Evolutionary conservation across 441 rosid genomes (phyloP).

Genomic region (Gossypium davidsonii): DNA sequence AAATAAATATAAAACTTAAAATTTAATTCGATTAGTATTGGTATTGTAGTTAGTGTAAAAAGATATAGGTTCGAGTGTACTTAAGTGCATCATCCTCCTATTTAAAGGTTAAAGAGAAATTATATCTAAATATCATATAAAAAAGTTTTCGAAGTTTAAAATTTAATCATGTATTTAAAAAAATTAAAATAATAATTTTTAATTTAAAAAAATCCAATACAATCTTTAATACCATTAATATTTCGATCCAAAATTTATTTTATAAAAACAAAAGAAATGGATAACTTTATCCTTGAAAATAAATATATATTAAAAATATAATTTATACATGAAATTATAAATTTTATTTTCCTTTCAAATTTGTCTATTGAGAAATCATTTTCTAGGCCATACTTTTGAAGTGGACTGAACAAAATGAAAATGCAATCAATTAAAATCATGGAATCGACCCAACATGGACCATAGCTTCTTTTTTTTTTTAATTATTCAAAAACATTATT

Average conservation of each 20-base stretch:
- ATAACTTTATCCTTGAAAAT: neutral
- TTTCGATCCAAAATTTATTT: too few relatives aligned
- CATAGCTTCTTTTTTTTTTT: neutral
- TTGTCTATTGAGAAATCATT: neutral
- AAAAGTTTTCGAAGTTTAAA: too few relatives aligned
- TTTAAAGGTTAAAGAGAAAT: accelerated
- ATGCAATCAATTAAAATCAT: neutral
- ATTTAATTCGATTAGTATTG: accelerated
- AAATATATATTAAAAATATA: neutral
- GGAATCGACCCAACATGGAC: neutral
- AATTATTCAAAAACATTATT: neutral
- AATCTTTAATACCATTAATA: too few relatives aligned
- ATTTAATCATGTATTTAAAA: too few relatives aligned
- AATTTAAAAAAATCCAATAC: too few relatives aligned
- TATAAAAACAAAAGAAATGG: neutral
- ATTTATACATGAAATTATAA: neutral
- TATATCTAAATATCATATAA: too few relatives aligned
- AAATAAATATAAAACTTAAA: neutral
- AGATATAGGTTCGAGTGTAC: accelerated
- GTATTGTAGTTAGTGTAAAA: accelerated
- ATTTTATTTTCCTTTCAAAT: neutral
- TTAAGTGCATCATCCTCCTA: accelerated
- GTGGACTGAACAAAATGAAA: neutral
- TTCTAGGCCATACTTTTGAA: neutral
- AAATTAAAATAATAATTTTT: too few relatives aligned